Evolutionary conservation across 1,284 basidiomycete species (phyloP).

Genomic region (Pterula multifida): DNA sequence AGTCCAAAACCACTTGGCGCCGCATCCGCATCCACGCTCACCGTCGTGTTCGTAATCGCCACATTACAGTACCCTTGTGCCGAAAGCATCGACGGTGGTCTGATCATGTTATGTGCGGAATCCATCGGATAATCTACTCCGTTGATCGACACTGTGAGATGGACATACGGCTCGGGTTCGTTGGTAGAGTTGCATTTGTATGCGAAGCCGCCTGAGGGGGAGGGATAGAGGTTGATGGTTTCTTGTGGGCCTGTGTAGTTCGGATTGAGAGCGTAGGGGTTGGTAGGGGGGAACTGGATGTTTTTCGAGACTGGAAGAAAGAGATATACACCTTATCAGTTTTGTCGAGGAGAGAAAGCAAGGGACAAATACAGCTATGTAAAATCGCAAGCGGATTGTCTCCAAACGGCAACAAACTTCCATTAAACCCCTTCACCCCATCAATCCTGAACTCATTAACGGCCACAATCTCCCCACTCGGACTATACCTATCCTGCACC

Average conservation of each 20-base stretch:
- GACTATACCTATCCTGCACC: conserved; percentile 12
- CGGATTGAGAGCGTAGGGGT: conserved; percentile 11
- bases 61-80: conserved; percentile 12
- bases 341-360: neutral
- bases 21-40: conserved; percentile 7
- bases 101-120: conserved; percentile 13
- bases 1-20: conserved; percentile 6
- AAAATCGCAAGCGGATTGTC: conserved; percentile 4
- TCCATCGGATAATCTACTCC: conserved; percentile 20
- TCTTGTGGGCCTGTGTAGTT: conserved; percentile 9
- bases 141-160: conserved; percentile 17
- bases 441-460: conserved; percentile 16
- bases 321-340: neutral
- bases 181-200: conserved; percentile 11
- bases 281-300: conserved; percentile 12
- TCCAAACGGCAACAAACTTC: conserved; percentile 13
- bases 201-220: conserved; percentile 5
- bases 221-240: conserved; percentile 2
- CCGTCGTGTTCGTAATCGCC: conserved; percentile 12
- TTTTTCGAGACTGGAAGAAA: conserved; percentile 9
- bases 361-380: conserved; percentile 4
- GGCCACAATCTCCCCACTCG: conserved; percentile 6
- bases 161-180: conserved; percentile 13
- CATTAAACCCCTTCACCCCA: conserved; percentile 20
- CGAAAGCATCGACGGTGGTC: conserved; percentile 6